Evolutionary conservation across 2,329 filamentous ascomycete species (phyloP).

Genomic region (Aspergillus viridinutans): DNA sequence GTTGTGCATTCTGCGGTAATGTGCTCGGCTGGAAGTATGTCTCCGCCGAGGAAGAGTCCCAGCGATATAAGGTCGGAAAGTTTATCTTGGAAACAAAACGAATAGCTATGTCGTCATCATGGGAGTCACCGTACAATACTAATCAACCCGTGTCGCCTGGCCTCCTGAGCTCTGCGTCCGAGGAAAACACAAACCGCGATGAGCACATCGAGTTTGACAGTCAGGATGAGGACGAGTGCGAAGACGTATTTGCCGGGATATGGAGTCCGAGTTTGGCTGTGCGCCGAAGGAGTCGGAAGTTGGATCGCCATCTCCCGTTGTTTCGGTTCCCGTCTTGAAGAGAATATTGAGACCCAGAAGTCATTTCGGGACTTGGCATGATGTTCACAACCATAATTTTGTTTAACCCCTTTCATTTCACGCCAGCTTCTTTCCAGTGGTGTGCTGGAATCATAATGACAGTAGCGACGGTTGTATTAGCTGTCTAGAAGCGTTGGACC

Average conservation of each 20-base stretch:
- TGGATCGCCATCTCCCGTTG: conserved; percentile 23
- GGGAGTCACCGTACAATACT: conserved; percentile 42
- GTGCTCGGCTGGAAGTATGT: conserved; percentile 64
- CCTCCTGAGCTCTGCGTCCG: background rate
- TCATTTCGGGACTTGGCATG: background rate
- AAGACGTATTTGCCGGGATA: conserved; percentile 60
- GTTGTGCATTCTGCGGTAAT: conserved; percentile 52
- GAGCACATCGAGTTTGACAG: conserved; percentile 56
- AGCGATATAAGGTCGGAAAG: conserved; percentile 64
- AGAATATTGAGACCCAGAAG: background rate
- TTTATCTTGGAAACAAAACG: conserved; percentile 61
- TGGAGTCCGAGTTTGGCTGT: conserved; percentile 55
- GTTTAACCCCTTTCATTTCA: background rate
- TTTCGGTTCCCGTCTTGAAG: conserved; percentile 19
- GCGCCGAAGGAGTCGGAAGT: conserved; percentile 39
- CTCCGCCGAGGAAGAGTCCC: conserved; percentile 56
- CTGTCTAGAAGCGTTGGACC: too few species aligned
- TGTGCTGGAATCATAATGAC: background rate
- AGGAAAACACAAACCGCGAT: conserved; percentile 7
- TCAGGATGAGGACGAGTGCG: conserved; percentile 64
- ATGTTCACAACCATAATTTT: background rate
- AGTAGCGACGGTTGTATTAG: background rate
- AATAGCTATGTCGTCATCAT: conserved; percentile 47
- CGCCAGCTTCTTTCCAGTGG: background rate
- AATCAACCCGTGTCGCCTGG: conserved; percentile 1